Base-by-base conservation (phyloP, 2,329 filamentous ascomycete species). In the Neofusicoccum ribis region DNA sequence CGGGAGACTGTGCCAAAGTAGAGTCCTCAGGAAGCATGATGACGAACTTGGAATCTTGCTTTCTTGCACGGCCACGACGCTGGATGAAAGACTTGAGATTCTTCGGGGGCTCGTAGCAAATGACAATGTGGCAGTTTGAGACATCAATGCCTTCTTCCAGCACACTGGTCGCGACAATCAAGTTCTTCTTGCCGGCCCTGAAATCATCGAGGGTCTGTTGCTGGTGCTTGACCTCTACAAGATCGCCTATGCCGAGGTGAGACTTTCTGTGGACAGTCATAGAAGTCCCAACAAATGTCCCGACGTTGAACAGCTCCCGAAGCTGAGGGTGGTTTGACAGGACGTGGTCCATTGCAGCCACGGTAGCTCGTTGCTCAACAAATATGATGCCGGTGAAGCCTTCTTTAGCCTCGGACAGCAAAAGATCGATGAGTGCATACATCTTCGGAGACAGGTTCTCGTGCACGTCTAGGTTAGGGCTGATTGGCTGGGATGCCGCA, bases 11-110 rank as follows among this genome's bases (percentile, higher is more conserved):
- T 2, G 51, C 64, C 6, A 56, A 34, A 1, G 50, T 75, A 72
- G 31, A 72, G 68, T 3, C 74, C 68, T 31, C 70, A 64, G 47
- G 80, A 71, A 39, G 75, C 70, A 3, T 64, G 12, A 89, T 73
- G 64, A 79, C 81, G 74, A 84, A 85, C 66, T 83, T 83, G 1
- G 87, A 89, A 11, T 82, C 74, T 56, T 82, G 76, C 66, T 84
- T 83, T 56, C 89, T 81, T 15, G 88, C 88, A 67, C 88, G 81
- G 2, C 89, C 88, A 27, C 88, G 82, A 43, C 88, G 80, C 71
- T 91, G 88, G 2, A 91, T 80, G 69, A 88, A 90, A 0, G 87
- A 87, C 65, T 87, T 87, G 39, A 90, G 73, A 67, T 87, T 89
- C 34, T 81, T 80, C 0, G 88, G 88, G 31, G 80, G 79, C 68